Evolutionary conservation across 495 filamentous ascomycete genomes (phyloP).

Genomic region (Neurospora sp.): DNA sequence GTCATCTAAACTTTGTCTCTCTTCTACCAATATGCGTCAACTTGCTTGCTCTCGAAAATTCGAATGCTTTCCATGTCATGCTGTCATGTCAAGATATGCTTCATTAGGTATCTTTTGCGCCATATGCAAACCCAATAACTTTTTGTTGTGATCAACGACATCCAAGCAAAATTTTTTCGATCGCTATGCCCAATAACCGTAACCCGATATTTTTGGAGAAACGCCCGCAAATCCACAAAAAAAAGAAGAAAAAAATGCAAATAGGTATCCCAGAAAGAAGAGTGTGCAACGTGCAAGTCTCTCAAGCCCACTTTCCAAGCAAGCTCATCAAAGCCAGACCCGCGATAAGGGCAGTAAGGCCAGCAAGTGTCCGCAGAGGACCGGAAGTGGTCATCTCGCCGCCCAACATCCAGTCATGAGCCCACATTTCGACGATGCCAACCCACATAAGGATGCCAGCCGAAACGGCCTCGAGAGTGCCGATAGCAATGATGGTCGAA

Average conservation of each 20-base stretch:
- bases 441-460: slow-evolving; percentile 53
- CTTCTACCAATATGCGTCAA: background rate
- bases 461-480: slow-evolving; percentile 45
- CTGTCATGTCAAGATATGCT: background rate
- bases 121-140: background rate
- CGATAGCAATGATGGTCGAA: slow-evolving; percentile 44
- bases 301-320: slow-evolving; percentile 25
- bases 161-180: background rate
- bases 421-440: slow-evolving; percentile 51
- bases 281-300: background rate
- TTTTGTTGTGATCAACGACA: background rate
- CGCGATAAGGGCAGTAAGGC: slow-evolving; percentile 10
- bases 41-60: background rate
- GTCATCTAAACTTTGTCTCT: background rate
- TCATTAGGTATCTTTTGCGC: background rate
- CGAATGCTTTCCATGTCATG: background rate
- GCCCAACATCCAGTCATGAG: slow-evolving; percentile 41
- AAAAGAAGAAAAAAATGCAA: background rate
- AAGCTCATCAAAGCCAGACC: slow-evolving; percentile 24
- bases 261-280: background rate
- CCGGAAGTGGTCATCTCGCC: slow-evolving; percentile 18
- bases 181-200: background rate
- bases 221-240: background rate
- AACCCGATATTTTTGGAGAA: background rate
- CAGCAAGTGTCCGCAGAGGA: slow-evolving; percentile 12